These are phyloP conservation scores for Chrysochromulina parva DNA, from an alignment of 78 protist species.

Conservation along the genomic window DNA sequence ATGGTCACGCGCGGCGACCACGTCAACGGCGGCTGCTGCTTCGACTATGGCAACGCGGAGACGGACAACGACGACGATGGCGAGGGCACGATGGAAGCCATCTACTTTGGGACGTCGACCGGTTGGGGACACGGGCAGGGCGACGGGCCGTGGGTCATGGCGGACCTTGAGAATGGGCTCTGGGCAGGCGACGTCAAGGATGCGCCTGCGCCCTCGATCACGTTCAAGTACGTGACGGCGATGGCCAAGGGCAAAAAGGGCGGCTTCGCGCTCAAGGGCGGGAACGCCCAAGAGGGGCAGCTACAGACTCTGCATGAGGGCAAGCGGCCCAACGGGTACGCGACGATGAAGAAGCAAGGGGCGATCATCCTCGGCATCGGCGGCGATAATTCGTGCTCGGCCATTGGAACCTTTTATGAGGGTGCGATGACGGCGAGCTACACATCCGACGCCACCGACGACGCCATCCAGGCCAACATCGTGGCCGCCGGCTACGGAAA, in stretches of 20 bases:
- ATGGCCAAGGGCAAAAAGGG: neutral
- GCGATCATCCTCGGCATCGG: slow-evolving; percentile 9
- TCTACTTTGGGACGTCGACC: neutral
- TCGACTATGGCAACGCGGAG: slow-evolving; percentile 26
- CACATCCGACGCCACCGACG: neutral
- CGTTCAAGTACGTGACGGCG: neutral
- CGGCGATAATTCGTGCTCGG: neutral
- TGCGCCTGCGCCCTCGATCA: neutral
- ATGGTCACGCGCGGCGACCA: neutral
- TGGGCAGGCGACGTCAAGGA: neutral
- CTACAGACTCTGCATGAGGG: neutral
- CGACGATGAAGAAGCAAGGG: slow-evolving; percentile 15
- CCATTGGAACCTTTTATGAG: neutral
- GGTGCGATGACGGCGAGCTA: neutral
- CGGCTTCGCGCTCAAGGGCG: neutral
- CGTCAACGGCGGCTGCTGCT: neutral
- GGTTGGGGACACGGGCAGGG: neutral
- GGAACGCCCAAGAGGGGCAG: neutral
- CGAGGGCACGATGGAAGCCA: neutral
- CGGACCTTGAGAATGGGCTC: slow-evolving; percentile 4
- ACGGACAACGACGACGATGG: neutral
- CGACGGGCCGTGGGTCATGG: slow-evolving; percentile 19
- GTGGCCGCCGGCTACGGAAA: neutral
- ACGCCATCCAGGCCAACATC: neutral
- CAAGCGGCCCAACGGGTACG: neutral